Evolutionary conservation across 371 early-diverging fungal genomes (phyloP).

Genomic region (Batrachochytrium dendrobatidis): DNA sequence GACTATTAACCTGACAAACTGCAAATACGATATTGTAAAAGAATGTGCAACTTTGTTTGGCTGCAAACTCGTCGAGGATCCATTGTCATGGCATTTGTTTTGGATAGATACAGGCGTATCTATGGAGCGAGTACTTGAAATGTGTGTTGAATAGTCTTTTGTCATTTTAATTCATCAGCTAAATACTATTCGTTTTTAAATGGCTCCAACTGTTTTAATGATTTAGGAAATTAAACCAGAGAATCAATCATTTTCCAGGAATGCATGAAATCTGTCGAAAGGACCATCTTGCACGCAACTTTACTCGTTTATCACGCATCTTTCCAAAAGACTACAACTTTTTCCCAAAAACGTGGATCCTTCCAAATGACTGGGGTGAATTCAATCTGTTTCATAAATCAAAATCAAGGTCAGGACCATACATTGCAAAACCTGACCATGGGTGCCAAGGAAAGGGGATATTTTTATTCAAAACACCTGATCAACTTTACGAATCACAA

Average conservation of each 20-base stretch:
- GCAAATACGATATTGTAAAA: constrained; percentile 44
- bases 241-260: constrained; percentile 52
- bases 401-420: constrained; percentile 1
- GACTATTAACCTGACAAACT: constrained; percentile 22
- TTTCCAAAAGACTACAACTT: constrained; percentile 47
- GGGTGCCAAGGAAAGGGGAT: constrained; percentile 54
- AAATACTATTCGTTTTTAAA: neutral
- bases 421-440: constrained; percentile 43
- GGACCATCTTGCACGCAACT: constrained; percentile 44
- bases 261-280: constrained; percentile 53
- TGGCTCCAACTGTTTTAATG: neutral
- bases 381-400: constrained; percentile 20
- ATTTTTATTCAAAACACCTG: constrained; percentile 30
- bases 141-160: constrained; percentile 17
- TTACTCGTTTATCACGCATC: constrained; percentile 28
- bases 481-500: constrained; percentile 10
- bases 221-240: constrained; percentile 34
- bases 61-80: constrained; percentile 29
- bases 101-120: constrained; percentile 50
- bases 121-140: constrained; percentile 35
- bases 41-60: constrained; percentile 25
- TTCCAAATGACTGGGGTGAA: constrained; percentile 35
- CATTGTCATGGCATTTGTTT: constrained; percentile 28
- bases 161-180: neutral
- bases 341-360: constrained; percentile 40